These are phyloP conservation scores for Kernera saxatilis DNA, from an alignment of 345 rosid species.

Conservation along the genomic window DNA sequence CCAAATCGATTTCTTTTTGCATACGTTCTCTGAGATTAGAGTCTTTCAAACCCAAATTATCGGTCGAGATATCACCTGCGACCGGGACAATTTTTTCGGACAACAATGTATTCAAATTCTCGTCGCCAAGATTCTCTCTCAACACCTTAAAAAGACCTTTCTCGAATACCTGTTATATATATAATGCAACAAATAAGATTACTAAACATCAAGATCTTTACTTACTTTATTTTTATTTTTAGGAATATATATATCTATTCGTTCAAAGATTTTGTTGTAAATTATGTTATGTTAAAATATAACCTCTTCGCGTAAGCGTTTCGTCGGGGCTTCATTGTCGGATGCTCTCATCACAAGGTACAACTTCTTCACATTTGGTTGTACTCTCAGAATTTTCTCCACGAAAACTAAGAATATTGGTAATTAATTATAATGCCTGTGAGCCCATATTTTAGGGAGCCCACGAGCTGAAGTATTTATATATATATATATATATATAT, in stretches of 20 bases:
- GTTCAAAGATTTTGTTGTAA: no score
- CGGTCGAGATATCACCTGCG: conserved; percentile 46
- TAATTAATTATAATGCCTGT: not conserved
- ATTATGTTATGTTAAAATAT: not conserved
- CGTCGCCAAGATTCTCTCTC: conserved; percentile 36
- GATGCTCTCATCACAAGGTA: conserved; percentile 78
- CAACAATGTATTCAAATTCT: conserved; percentile 23
- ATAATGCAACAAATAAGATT: no score
- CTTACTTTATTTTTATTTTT: no score
- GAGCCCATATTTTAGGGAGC: not conserved
- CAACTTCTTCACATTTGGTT: conserved; percentile 77
- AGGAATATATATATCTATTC: no score
- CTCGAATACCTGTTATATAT: conserved; percentile 40
- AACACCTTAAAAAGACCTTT: conserved; percentile 49
- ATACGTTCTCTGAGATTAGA: conserved; percentile 26
- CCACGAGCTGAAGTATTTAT: not conserved
- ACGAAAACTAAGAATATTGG: conserved; percentile 48
- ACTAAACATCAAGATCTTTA: no score
- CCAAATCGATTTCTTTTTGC: conserved; percentile 42
- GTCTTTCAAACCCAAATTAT: conserved; percentile 41
- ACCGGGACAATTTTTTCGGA: conserved; percentile 44
- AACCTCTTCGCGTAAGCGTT: conserved; percentile 67
- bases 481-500: no score
- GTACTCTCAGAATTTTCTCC: conserved; percentile 82
- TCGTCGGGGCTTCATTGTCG: conserved; percentile 53